phyloP scores from a whole-genome alignment of 2,329 filamentous ascomycete species.

The Plectosphaerella sp. region DNA sequence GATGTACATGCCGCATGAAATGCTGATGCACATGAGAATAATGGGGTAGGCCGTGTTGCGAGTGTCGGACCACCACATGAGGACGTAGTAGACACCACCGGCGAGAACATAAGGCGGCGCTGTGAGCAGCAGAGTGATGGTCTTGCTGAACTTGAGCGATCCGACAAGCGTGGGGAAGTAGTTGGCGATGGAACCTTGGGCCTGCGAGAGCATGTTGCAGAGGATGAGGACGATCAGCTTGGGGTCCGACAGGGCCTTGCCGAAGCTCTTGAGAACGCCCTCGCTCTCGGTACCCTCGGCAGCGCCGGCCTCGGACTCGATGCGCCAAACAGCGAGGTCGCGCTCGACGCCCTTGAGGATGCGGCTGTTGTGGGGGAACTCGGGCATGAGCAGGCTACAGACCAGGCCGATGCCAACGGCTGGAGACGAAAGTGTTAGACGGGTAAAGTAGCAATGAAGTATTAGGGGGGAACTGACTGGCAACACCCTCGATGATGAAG shows the following conservation, averaged over 20 bases:
- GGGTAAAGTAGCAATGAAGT: neutral
- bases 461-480: constrained; percentile 11
- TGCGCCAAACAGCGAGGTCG: constrained; percentile 13
- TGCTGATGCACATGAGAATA: constrained; percentile 24
- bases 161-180: constrained; percentile 24
- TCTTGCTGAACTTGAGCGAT: constrained; percentile 19
- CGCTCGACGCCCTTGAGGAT: constrained; percentile 15
- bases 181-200: constrained; percentile 23
- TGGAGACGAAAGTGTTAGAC: neutral
- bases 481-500: constrained; percentile 41
- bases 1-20: constrained; percentile 15
- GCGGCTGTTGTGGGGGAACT: constrained; percentile 14
- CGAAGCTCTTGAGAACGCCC: constrained; percentile 16
- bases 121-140: constrained; percentile 21
- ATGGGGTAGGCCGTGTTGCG: constrained; percentile 39
- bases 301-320: constrained; percentile 18
- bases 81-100: constrained; percentile 19
- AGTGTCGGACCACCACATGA: constrained; percentile 27
- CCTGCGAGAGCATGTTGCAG: constrained; percentile 21
- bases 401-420: constrained; percentile 18
- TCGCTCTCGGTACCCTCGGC: constrained; percentile 18
- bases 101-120: constrained; percentile 23
- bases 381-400: constrained; percentile 14
- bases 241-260: constrained; percentile 32
- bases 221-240: constrained; percentile 28